A percentile compares a stretch with the other conserved stretches of the same genome.
Conservation (phyloP, 495 filamentous ascomycete species). For the Aspergillus mulundensis region DNA sequence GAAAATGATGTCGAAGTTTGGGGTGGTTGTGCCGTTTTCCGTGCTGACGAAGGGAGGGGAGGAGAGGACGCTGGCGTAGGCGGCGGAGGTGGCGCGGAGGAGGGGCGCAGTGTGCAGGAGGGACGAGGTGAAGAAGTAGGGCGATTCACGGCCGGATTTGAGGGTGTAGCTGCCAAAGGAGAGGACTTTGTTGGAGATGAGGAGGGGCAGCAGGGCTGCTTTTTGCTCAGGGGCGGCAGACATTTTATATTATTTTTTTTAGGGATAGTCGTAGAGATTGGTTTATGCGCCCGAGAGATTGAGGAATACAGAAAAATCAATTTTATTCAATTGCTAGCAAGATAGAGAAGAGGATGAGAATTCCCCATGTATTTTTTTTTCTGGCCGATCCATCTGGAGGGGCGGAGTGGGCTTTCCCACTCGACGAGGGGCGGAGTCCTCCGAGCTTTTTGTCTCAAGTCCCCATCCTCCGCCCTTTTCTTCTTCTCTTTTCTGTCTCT, state of each 20-base stretch:
- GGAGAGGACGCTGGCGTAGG: conserved; percentile 73
- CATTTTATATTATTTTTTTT: conserved; percentile 6
- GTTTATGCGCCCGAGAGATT: no score
- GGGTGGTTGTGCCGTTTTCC: conserved; percentile 21
- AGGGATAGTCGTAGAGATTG: no score
- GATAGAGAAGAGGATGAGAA: background rate
- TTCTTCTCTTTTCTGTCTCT: conserved; percentile 1
- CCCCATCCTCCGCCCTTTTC: conserved; percentile 10
- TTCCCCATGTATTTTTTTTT: background rate
- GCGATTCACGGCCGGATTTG: conserved; percentile 87
- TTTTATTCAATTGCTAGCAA: background rate
- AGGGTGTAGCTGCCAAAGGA: conserved; percentile 85
- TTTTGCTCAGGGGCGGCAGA: conserved; percentile 50
- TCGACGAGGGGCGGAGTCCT: background rate
- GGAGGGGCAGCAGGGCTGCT: conserved; percentile 64
- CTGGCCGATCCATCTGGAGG: background rate
- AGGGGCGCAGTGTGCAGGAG: conserved; percentile 75
- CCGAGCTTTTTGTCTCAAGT: background rate
- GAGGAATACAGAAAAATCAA: no score
- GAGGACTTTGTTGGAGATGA: conserved; percentile 69
- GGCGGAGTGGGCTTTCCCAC: background rate
- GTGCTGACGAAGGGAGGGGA: conserved; percentile 39
- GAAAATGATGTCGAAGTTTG: conserved; percentile 40
- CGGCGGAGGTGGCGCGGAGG: conserved; percentile 65
- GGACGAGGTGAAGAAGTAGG: conserved; percentile 98